Base-by-base conservation (phyloP, 2,329 filamentous ascomycete genomes). In the Paecilomyces niveus region DNA sequence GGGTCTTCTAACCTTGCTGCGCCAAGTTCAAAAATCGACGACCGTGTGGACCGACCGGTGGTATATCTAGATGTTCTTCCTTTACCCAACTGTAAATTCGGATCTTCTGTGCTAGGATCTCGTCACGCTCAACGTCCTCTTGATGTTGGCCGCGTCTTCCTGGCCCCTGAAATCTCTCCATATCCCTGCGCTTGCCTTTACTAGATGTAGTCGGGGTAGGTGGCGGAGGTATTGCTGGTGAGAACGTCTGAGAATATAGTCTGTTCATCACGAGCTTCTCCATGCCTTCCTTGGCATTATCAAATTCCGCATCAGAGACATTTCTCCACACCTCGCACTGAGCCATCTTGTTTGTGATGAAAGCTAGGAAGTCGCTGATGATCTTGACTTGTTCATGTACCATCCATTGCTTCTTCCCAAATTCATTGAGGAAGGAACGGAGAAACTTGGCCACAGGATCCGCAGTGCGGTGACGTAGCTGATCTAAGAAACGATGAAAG, bases 301-400 rank as follows among this genome's bases (percentile, higher is more conserved):
- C 94, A 67, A 99, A 99, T 69, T 99, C 94, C 39, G 90, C 90
- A 72, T 99, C 94, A 0, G 92, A 96, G 0, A 97, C 90, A 33
- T 94, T 90, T 58, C 90, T 86, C 94, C 94, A 99, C 2, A 99
- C 91, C 62, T 99, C 94, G 70, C 94, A 99, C 63, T 91, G 84
- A 13, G 89, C 91, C 95, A 99, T 99, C 78, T 97, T 97, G 76
- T 96, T 96, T 57, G 90, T 89, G 63, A 99, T 99, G 69, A 99
- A 99, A 52, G 92, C 87, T 54, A 99, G 80, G 66, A 99, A 99
- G 72, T 99, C 95, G 64, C 90, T 86, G 61, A 99, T 96, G 62
- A 99, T 97, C 77, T 99, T 99, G 71, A 97, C 94, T 74, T 99
- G 94, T 76, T 99, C 94, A 72, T 99, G 94, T 6, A 97, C 94